These are phyloP conservation scores for Lentinula lateritia DNA, from an alignment of 768 basidiomycete genomes.

Conservation along the genomic window DNA sequence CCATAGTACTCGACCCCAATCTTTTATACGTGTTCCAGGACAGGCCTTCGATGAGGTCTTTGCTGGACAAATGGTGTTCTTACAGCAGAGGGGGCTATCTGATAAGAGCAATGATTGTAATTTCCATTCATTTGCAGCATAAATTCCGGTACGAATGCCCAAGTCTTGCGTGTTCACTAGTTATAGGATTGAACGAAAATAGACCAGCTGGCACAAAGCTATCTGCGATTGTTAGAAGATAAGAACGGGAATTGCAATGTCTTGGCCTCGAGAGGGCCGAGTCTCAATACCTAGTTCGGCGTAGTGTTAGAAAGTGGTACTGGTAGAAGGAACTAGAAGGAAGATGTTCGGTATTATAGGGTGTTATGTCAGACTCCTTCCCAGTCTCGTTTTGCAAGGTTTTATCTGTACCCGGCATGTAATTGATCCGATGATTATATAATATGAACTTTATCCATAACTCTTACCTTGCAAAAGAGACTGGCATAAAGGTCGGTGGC, in stretches of 20 bases:
- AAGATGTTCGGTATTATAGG: not conserved
- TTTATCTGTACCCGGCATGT: too few relatives aligned
- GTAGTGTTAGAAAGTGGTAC: not conserved
- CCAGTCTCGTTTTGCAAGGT: too few relatives aligned
- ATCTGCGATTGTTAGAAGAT: not conserved
- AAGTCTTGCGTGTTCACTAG: not conserved
- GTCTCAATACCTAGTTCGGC: not conserved
- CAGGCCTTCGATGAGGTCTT: not conserved
- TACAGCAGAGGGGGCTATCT: not conserved
- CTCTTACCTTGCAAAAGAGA: too few relatives aligned
- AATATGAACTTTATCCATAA: too few relatives aligned
- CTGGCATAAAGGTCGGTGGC: too few relatives aligned
- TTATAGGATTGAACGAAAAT: not conserved
- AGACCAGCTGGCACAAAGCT: not conserved
- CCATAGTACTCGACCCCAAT: not conserved
- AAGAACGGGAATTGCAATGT: not conserved
- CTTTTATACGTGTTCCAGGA: not conserved
- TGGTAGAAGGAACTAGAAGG: not conserved
- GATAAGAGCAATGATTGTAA: not conserved
- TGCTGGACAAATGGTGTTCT: not conserved
- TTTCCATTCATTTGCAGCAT: not conserved
- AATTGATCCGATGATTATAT: too few relatives aligned
- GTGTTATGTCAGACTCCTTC: too few relatives aligned
- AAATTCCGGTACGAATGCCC: not conserved
- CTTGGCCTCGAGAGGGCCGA: not conserved